Conservation (phyloP, 2,329 filamentous ascomycete species). For the Alternaria longipes region DNA sequence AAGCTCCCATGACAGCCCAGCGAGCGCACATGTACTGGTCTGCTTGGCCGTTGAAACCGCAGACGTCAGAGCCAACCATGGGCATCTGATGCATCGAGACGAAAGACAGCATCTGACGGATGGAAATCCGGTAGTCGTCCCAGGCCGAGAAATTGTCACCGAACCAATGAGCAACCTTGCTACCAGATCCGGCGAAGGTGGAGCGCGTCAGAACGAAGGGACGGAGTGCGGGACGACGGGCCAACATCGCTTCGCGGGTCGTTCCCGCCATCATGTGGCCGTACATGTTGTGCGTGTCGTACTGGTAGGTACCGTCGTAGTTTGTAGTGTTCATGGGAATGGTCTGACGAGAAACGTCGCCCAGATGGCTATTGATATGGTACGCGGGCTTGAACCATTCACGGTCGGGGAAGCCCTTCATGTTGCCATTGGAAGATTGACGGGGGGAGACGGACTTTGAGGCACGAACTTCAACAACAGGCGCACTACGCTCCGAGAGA, state of each 20-base stretch:
- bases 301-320: constrained; percentile 71
- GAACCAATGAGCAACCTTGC: constrained; percentile 68
- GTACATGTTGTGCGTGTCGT: constrained; percentile 81
- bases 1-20: constrained; percentile 78
- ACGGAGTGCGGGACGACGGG: constrained; percentile 68
- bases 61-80: constrained; percentile 70
- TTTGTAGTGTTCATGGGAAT: constrained; percentile 74
- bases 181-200: constrained; percentile 77
- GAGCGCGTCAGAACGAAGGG: constrained; percentile 79
- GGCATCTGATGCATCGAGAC: constrained; percentile 59
- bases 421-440: constrained; percentile 50
- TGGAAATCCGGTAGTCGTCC: constrained; percentile 56
- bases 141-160: constrained; percentile 62
- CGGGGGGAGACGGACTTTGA: constrained; percentile 18
- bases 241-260: constrained; percentile 72
- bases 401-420: constrained; percentile 68
- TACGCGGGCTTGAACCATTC: constrained; percentile 73
- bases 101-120: constrained; percentile 57
- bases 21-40: constrained; percentile 75
- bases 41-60: constrained; percentile 75
- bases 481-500: background rate
- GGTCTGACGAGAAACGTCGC: constrained; percentile 56
- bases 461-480: background rate
- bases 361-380: constrained; percentile 69
- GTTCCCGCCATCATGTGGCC: constrained; percentile 77